Evolutionary conservation across 176 grass and related monocot genomes (phyloP).

Genomic region (Musa itinerans): DNA sequence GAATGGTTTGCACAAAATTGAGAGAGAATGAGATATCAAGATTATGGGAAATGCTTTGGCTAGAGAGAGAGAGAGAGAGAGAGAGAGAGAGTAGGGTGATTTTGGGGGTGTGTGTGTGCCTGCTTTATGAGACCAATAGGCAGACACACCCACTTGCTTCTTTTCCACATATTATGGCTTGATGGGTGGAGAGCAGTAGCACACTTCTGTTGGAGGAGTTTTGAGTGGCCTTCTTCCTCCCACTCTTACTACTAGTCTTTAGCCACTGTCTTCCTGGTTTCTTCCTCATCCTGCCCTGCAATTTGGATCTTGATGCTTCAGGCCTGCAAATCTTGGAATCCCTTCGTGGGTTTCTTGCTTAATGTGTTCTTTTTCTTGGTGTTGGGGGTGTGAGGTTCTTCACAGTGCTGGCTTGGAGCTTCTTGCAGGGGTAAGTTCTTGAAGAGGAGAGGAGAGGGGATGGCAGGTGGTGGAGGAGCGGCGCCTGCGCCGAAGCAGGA

Average conservation of each 20-base stretch:
- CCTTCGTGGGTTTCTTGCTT: background rate
- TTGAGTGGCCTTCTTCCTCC: background rate
- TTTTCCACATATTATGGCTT: background rate
- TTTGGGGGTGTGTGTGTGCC: background rate
- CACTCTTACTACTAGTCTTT: background rate
- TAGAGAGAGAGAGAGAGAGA: background rate
- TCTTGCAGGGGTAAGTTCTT: background rate
- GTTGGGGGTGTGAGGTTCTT: too few species aligned
- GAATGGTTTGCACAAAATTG: too few species aligned
- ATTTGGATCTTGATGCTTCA: background rate
- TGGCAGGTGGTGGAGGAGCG: conserved; percentile 62
- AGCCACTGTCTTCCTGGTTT: background rate
- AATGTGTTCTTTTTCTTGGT: background rate
- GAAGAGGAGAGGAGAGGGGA: conserved; percentile 19
- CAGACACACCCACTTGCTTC: background rate
- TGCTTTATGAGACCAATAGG: background rate
- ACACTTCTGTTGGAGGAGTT: background rate
- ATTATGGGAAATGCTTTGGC: too few species aligned
- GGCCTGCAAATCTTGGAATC: background rate
- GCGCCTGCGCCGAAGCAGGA: conserved; percentile 79
- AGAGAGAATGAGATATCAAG: too few species aligned
- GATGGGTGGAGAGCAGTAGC: background rate
- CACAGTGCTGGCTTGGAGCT: background rate
- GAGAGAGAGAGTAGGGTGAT: background rate
- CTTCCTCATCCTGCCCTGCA: background rate